Percentiles rank a stretch among this genome's conserved stretches.
Evolutionary conservation across 805 yeast species (phyloP).

Genomic region (Clavispora carvajalis): DNA sequence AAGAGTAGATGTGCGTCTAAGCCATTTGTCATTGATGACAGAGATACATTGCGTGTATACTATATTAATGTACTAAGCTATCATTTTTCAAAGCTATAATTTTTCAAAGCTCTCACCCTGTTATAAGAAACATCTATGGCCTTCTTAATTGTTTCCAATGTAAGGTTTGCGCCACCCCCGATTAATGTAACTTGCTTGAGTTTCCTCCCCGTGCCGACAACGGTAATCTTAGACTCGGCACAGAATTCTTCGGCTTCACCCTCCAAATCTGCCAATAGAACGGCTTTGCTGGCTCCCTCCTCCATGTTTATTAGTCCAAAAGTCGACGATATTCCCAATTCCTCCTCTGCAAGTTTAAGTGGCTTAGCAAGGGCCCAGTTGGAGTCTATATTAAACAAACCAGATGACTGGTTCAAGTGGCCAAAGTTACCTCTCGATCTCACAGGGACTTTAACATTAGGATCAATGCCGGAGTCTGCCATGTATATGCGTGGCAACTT

Average conservation of each 20-base stretch:
- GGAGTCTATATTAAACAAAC: conserved; percentile 50
- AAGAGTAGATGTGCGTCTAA: no score
- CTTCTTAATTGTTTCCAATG: conserved; percentile 41
- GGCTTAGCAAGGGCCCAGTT: conserved; percentile 21
- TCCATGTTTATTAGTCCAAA: conserved; percentile 55
- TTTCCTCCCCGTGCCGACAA: conserved; percentile 30
- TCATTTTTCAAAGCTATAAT: no score
- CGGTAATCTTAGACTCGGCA: conserved; percentile 48
- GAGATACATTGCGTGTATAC: no score
- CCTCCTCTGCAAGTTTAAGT: conserved; percentile 34
- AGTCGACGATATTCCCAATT: conserved; percentile 43
- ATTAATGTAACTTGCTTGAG: conserved; percentile 42
- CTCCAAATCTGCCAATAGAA: conserved; percentile 68
- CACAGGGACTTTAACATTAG: conserved; percentile 46
- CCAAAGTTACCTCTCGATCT: conserved; percentile 49
- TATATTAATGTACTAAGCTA: background rate
- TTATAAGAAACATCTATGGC: conserved; percentile 44
- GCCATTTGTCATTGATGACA: no score
- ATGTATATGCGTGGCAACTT: conserved; percentile 63
- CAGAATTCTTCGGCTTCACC: conserved; percentile 78
- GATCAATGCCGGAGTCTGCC: conserved; percentile 49
- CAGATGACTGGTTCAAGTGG: conserved; percentile 34
- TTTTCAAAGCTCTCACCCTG: conserved; percentile 33
- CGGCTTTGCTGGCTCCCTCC: conserved; percentile 19
- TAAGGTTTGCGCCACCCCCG: conserved; percentile 46